Evolutionary conservation across 1,284 basidiomycete species (phyloP), one percentile per base, ranked within the genome.

Genomic region (Fomitopsis pinicola): DNA sequence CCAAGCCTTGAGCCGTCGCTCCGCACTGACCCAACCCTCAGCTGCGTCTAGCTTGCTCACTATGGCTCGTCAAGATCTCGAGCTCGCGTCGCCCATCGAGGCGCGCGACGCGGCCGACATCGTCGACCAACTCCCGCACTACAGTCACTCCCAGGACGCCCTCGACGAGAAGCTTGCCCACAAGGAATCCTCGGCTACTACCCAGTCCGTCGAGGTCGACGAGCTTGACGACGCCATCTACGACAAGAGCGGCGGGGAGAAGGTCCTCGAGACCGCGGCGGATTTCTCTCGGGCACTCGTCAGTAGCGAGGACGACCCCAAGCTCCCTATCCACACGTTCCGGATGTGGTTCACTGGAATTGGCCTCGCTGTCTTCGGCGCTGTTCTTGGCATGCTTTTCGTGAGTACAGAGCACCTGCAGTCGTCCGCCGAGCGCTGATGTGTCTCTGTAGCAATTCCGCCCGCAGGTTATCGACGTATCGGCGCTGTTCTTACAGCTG

Each of bases 391-490:
- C 19, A 82, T 84, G 67, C 82, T 85, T 59, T 84, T 85, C 69
- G 82, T 82, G 68, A 42, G 80, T 73, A 38, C 12, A 33, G 28
- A 26, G 4, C 48, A 15, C 55, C 15, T n/a, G 28, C 17, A n/a
- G 30, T 58, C 15, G 30, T 42, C 58, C 46, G 60, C 62, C 55
- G 53, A 60, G 58, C 22, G 19, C 46, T 42, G 28, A 50, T 28
- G 30, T 56, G 6, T 28, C 52, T 17, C 42, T 44, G 42, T 58
- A 71, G 67, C 69, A 69, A 63, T 71, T 72, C 66, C 67, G 70
- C n/a, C 82, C 82, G n/a, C 86, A 87, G 65, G 83, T 84, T 14
- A 82, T 85, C 38, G 77, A 70, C 36, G 82, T 88, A 63, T 82
- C 80, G 54, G 79, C 82, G 56, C 75, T 86, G 7, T 84, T 88